Conservation (phyloP, 2,329 filamentous ascomycete genomes). For the Calonectria henricotiae region DNA sequence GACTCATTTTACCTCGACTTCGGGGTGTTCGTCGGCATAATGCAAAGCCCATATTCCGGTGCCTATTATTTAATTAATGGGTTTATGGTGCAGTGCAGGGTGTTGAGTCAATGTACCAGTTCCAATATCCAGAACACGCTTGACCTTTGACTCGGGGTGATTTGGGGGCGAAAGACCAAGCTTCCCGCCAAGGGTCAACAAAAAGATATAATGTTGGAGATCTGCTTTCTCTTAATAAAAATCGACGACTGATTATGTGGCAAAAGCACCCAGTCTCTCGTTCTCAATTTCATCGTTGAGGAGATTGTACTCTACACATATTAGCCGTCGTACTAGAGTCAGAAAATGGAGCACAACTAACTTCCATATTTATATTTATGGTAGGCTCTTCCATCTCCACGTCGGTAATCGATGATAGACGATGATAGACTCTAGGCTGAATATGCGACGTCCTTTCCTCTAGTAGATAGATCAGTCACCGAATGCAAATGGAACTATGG, state of each 20-base stretch:
- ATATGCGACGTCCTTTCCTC: background rate
- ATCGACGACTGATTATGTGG: background rate
- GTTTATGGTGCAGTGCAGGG: no score
- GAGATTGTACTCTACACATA: slow-evolving; percentile 10
- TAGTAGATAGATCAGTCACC: background rate
- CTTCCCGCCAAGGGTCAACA: slow-evolving; percentile 24
- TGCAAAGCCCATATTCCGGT: slow-evolving; percentile 17
- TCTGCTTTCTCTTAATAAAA: slow-evolving; percentile 1
- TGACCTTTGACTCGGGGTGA: background rate
- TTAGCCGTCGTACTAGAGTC: background rate
- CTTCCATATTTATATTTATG: slow-evolving; percentile 6
- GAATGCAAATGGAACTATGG: no score
- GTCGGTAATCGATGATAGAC: background rate
- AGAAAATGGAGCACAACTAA: background rate
- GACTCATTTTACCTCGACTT: background rate
- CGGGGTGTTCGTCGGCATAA: slow-evolving; percentile 18
- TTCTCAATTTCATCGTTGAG: background rate
- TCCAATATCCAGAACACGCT: slow-evolving; percentile 31
- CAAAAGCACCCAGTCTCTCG: background rate
- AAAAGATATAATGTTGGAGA: slow-evolving; percentile 27
- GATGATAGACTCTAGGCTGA: background rate
- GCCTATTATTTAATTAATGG: background rate
- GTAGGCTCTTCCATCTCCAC: slow-evolving; percentile 10
- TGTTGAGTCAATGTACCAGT: no score
- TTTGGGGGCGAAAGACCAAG: slow-evolving; percentile 27